A percentile compares a stretch with the other conserved stretches of the same genome.
These are phyloP conservation scores for Plantago elongata DNA, from an alignment of 257 asterid species.

Conservation along the genomic window DNA sequence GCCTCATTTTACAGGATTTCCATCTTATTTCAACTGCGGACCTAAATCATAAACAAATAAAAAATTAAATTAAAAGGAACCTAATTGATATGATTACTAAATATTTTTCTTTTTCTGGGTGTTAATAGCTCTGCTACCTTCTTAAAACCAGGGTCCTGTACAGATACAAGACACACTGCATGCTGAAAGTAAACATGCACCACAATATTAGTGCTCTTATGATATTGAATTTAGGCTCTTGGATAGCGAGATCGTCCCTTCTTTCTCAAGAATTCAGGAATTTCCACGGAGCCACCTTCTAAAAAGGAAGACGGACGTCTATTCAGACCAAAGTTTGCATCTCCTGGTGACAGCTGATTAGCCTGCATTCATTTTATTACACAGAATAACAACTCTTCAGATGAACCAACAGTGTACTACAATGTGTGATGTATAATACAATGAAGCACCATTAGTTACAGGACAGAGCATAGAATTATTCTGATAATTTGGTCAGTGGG, in stretches of 20 bases:
- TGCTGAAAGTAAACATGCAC: not conserved
- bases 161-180: slow-evolving; percentile 16
- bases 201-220: slow-evolving; percentile 2
- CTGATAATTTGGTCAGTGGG: too few species aligned
- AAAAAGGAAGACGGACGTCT: slow-evolving; percentile 63
- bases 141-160: slow-evolving; percentile 33
- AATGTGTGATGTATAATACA: too few species aligned
- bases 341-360: slow-evolving; percentile 58
- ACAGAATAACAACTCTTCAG: not conserved
- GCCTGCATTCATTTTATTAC: slow-evolving; percentile 43
- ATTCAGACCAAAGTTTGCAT: slow-evolving; percentile 45
- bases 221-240: slow-evolving; percentile 42
- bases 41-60: too few species aligned
- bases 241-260: slow-evolving; percentile 83
- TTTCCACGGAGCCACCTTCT: slow-evolving; percentile 71
- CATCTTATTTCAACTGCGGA: slow-evolving; percentile 8
- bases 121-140: slow-evolving; percentile 9
- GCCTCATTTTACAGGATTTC: slow-evolving; percentile 17
- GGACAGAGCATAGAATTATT: too few species aligned
- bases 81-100: not conserved
- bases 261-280: slow-evolving; percentile 86
- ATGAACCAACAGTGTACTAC: too few species aligned
- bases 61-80: not conserved
- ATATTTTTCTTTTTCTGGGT: not conserved
- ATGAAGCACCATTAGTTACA: too few species aligned